Conservation (phyloP, 208 protist species). For the Acanthamoeba healyi region DNA sequence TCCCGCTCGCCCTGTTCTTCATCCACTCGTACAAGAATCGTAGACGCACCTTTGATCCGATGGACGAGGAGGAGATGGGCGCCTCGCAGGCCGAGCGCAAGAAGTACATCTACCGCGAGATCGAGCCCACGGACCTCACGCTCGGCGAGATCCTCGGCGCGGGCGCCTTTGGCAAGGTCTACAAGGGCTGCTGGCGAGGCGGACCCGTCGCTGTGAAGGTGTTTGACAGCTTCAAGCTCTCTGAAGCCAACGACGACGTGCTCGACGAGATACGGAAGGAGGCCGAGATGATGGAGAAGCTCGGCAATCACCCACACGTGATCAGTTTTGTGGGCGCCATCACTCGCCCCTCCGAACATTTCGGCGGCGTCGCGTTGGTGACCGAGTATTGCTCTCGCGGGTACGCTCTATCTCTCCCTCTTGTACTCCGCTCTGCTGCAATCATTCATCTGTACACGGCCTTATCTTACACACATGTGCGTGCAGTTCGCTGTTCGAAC, state of each 20-base stretch:
- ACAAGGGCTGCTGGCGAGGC: conserved; percentile 31
- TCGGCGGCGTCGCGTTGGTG: conserved; percentile 16
- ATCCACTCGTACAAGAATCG: not conserved
- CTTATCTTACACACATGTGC: too few relatives aligned
- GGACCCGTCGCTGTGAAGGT: conserved; percentile 31
- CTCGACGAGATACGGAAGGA: conserved; percentile 40
- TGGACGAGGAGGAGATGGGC: conserved; percentile 28
- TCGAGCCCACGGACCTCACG: conserved; percentile 8
- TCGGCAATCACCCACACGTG: conserved; percentile 23
- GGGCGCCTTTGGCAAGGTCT: conserved; percentile 35
- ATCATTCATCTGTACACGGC: too few relatives aligned
- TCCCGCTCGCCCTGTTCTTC: not conserved
- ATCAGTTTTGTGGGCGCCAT: conserved; percentile 44
- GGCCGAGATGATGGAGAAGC: conserved; percentile 63
- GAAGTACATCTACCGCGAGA: conserved; percentile 29
- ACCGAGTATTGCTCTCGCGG: conserved; percentile 54
- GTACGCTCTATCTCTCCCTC: not conserved
- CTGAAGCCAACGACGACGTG: conserved; percentile 1
- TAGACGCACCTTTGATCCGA: conserved; percentile 12
- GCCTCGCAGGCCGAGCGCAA: not conserved
- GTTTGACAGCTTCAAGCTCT: conserved; percentile 25
- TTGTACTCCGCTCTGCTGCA: too few relatives aligned
- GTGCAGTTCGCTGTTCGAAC: not conserved
- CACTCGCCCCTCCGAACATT: not conserved
- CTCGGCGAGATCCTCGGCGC: conserved; percentile 26